A percentile compares a stretch with the other conserved stretches of the same genome.
These are phyloP conservation scores for Blastomyces silverae DNA, from an alignment of 2,329 filamentous ascomycete species.

Conservation along the genomic window DNA sequence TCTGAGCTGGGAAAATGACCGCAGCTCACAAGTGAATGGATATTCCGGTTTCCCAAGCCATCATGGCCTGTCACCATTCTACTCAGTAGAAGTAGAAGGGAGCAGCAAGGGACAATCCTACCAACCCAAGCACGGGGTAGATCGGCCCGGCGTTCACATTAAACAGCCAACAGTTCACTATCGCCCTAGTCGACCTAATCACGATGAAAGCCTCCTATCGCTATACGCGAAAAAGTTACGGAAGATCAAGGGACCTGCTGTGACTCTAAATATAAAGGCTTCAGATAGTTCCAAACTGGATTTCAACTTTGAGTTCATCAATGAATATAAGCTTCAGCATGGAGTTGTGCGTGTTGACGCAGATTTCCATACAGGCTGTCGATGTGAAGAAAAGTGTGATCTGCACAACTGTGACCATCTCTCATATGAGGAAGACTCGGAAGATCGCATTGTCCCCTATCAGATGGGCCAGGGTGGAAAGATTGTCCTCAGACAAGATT, in stretches of 20 bases:
- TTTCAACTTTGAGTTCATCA: constrained; percentile 38
- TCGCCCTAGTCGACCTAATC: background rate
- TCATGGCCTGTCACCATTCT: constrained; percentile 15
- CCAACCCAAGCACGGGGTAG: background rate
- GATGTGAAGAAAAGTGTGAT: constrained; percentile 28
- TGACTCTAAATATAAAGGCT: constrained; percentile 23
- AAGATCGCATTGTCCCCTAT: constrained; percentile 32
- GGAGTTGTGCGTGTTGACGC: constrained; percentile 27
- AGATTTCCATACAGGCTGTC: constrained; percentile 33
- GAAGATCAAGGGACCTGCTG: constrained; percentile 27
- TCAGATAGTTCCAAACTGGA: constrained; percentile 23
- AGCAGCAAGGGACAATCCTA: background rate
- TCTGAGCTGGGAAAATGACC: background rate
- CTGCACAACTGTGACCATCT: constrained; percentile 29
- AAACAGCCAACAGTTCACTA: background rate
- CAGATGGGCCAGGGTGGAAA: constrained; percentile 20
- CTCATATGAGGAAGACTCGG: constrained; percentile 27
- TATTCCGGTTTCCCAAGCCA: background rate
- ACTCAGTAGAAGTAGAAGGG: constrained; percentile 8
- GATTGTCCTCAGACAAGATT: constrained; percentile 28
- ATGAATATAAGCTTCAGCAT: constrained; percentile 32
- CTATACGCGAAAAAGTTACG: constrained; percentile 26
- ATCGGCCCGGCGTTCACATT: background rate
- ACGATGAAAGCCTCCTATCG: background rate
- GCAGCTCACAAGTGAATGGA: background rate